Evolutionary conservation across 2,329 filamentous ascomycete genomes (phyloP).

Genomic region (Trichoderma polysporum): DNA sequence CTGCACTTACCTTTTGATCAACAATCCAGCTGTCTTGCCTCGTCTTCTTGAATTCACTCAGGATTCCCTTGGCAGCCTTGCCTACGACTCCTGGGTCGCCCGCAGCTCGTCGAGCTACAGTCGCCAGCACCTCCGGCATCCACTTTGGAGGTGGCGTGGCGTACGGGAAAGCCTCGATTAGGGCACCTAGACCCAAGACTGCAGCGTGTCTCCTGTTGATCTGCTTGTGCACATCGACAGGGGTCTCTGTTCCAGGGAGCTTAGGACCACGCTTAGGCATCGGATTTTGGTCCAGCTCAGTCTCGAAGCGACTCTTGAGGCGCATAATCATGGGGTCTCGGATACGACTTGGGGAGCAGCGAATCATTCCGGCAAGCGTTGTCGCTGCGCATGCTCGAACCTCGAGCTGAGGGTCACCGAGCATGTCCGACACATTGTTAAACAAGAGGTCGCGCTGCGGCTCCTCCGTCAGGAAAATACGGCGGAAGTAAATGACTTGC

Average conservation of each 20-base stretch:
- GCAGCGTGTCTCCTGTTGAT: conserved; percentile 84
- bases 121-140: conserved; percentile 91
- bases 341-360: conserved; percentile 81
- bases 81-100: conserved; percentile 89
- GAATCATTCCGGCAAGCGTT: conserved; percentile 95
- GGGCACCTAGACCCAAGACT: conserved; percentile 82
- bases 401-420: conserved; percentile 87
- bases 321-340: conserved; percentile 74
- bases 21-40: conserved; percentile 98
- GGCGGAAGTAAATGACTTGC: conserved; percentile 97
- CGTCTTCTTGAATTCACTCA: conserved; percentile 99
- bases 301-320: conserved; percentile 77
- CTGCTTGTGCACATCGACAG: conserved; percentile 69
- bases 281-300: conserved; percentile 76
- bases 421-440: conserved; percentile 91
- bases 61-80: conserved; percentile 88
- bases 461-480: conserved; percentile 79
- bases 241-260: conserved; percentile 64
- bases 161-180: conserved; percentile 96
- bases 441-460: conserved; percentile 79
- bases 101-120: conserved; percentile 79
- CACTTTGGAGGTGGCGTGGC: conserved; percentile 86
- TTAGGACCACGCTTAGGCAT: conserved; percentile 72
- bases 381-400: conserved; percentile 90
- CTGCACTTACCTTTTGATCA: conserved; percentile 80